Evolutionary conservation across 2,329 filamentous ascomycete species (phyloP), one percentile per base, ranked within the genome.

Genomic region (Emergomyces orientalis): DNA sequence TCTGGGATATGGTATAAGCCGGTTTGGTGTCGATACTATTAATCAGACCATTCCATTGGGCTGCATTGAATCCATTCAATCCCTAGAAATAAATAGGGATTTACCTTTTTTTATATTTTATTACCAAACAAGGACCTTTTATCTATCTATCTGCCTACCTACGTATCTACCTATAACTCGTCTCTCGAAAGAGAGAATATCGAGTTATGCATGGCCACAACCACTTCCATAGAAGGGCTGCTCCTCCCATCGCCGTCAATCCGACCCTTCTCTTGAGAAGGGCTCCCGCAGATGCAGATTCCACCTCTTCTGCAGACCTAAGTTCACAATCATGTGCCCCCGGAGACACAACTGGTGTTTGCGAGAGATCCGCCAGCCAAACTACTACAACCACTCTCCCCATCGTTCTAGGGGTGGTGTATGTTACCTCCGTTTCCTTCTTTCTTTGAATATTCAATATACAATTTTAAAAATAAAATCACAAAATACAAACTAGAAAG

Each of bases 321-420:
- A 60, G 63, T 25, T 17, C 14, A 13, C 63, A 65, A 41, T 63
- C 69, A 7, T 70, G 70, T 62, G 63, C 63, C 6, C 62, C 69
- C 30, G 66, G 69, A 51, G 70, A 72, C 47, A 69, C 63, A n/a
- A 69, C 67, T 17, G 64, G 64, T 27, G 60, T 60, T 39, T 88
- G 86, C 71, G 83, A 88, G 68, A 88, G 86, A 71, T 81, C 85
- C 0, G 77, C 80, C 41, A 81, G 80, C 63, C 75, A 72, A n/a
- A 63, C 77, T 49, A 80, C 76, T 51, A 79, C 81, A n/a, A 82
- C 83, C 59, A 86, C 83, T 3, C 68, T 91, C 52, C 83, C 87
- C 7, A 88, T 94, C 66, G 81, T 84, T 49, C 76, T 92, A 3
- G 87, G 86, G 71, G 81, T 89, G 65, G 81, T 84, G 88, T 91